Base-by-base conservation (phyloP, 2,329 filamentous ascomycete genomes). In the Aspergillus tamarii region DNA sequence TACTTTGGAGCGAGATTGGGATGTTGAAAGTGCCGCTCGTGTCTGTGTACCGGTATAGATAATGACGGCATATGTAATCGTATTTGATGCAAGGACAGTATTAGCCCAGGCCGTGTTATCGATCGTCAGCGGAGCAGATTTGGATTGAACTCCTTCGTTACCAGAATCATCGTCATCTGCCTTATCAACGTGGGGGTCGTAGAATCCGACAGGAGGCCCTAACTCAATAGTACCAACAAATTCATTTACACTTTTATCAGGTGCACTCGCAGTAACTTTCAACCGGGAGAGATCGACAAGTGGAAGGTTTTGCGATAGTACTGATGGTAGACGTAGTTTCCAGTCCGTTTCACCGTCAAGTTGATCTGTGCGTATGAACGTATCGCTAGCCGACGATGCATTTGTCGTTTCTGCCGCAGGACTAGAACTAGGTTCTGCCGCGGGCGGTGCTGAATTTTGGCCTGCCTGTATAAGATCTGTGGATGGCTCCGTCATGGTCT, bases 101-200 rank as follows among this genome's bases (percentile, higher is more conserved):
- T 98, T 99, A 21, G 94, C 94, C 95, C 96, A 99, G 11, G 96
- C 95, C 9, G 95, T 98, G 74, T 99, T 97, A 78, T 99, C 95
- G 66, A 99, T 97, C 1, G 88, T 92, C 43, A 99, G 83, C 1
- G 94, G 89, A 2, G 89, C 87, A 6, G 90, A 91, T 63, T 86
- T 86, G 19, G 78, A 68, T 43, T 71, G 62, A 19, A 64, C 62
- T 63, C 66, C 59, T 56, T 72, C 66, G 21, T 64, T 54, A 50
- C 66, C 64, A 56, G 70, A 53, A 61, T 69, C 60, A 46, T 66
- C 55, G 63, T 54, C 61, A 62, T 71, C 63, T 64, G 71, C 50
- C 56, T 77, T 78, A 59, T 77, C 72, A 21, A 81, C 70, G 64
- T 81, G 79, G 43, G 78, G 77, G 70, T 84, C 82, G 55, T 82